phyloP scores from a whole-genome alignment of 768 basidiomycete genomes.

The Sarcodon sp. region DNA sequence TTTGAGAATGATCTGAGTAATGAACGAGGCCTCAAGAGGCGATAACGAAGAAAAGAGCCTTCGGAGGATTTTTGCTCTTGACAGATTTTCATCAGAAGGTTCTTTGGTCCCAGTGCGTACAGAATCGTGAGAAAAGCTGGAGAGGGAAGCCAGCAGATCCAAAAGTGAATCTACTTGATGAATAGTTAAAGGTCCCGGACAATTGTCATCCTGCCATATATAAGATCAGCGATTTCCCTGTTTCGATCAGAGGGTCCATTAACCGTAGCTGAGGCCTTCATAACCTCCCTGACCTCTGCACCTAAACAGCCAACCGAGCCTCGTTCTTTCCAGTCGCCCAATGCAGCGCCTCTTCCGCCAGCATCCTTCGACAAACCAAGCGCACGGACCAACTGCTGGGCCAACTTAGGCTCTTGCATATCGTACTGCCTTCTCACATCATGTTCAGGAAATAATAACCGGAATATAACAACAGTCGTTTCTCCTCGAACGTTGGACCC shows the following conservation, averaged over 20 bases:
- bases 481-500: constrained; percentile 23
- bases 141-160: constrained; percentile 62
- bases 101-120: constrained; percentile 22
- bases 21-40: constrained; percentile 48
- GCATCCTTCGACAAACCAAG: constrained; percentile 15
- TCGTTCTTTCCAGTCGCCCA: constrained; percentile 25
- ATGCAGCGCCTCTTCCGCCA: constrained; percentile 12
- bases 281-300: constrained; percentile 37
- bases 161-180: constrained; percentile 52
- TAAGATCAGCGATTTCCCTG: background rate
- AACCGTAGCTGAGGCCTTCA: constrained; percentile 28
- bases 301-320: constrained; percentile 59
- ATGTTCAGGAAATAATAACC: constrained; percentile 77
- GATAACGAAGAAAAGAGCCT: constrained; percentile 46
- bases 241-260: constrained; percentile 4
- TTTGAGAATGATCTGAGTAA: constrained; percentile 82
- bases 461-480: constrained; percentile 50
- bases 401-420: constrained; percentile 55
- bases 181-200: constrained; percentile 25
- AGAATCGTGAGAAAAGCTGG: constrained; percentile 41
- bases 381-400: constrained; percentile 35
- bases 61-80: constrained; percentile 28
- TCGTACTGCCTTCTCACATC: constrained; percentile 60
- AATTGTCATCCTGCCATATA: constrained; percentile 11
- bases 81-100: constrained; percentile 11